Conservation (phyloP, 202 grass and related monocot species). For the Zoysia matrella region DNA sequence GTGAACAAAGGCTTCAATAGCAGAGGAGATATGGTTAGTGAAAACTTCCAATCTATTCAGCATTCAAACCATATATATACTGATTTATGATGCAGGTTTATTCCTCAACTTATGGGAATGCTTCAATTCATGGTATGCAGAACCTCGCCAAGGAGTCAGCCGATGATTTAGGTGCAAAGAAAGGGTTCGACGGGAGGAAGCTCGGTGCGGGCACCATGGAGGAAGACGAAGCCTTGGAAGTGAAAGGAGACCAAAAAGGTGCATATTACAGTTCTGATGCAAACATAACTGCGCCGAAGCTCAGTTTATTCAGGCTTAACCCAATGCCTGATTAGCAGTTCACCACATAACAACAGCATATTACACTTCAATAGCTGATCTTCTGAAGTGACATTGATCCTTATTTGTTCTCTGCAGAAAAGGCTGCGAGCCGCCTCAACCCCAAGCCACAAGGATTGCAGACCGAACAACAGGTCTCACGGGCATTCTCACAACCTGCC, state of each 20-base stretch:
- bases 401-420: neutral
- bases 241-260: neutral
- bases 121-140: neutral
- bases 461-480: neutral
- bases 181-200: slow-evolving; percentile 15
- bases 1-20: neutral
- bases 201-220: slow-evolving; percentile 6
- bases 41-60: neutral
- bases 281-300: neutral
- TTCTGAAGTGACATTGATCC: neutral
- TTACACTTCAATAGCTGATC: neutral
- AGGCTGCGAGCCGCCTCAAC: neutral
- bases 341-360: neutral
- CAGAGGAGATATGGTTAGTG: slow-evolving; percentile 19
- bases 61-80: neutral
- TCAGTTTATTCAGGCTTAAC: neutral
- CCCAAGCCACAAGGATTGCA: neutral
- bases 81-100: neutral
- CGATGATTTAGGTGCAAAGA: neutral
- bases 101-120: neutral
- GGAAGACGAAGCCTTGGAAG: neutral
- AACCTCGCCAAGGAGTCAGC: neutral
- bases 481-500: neutral
- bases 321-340: neutral
- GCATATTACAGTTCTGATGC: neutral